Conservation (phyloP, 129 eudicot genomes). For the Dittrichia graveolens region DNA sequence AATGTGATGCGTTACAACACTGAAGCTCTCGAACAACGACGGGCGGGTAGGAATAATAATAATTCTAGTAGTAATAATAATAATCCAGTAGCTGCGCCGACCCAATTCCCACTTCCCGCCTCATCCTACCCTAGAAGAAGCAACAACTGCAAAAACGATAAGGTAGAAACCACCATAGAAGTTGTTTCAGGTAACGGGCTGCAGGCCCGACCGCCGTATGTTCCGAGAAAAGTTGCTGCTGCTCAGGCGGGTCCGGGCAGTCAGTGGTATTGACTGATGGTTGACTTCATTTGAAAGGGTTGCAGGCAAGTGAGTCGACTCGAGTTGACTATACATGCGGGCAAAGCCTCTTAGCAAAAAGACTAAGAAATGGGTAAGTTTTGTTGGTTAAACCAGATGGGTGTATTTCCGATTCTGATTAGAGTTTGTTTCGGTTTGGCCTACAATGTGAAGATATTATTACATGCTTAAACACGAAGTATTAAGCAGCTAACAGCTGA, state of each 20-base stretch:
- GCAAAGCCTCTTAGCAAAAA: too few relatives aligned
- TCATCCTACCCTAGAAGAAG: slow-evolving; percentile 74
- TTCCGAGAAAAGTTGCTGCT: slow-evolving; percentile 82
- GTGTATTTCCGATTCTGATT: too few relatives aligned
- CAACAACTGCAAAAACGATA: slow-evolving; percentile 59
- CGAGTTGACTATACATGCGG: too few relatives aligned
- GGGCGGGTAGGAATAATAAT: slow-evolving; percentile 60
- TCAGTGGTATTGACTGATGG: slow-evolving; percentile 76
- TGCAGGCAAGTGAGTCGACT: slow-evolving; percentile 12
- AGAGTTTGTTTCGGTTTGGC: slow-evolving; percentile 5
- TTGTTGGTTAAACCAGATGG: slow-evolving; percentile 19
- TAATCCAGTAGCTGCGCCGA: slow-evolving; percentile 60
- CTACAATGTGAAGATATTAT: slow-evolving; percentile 15
- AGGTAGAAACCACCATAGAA: slow-evolving; percentile 59
- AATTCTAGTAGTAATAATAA: too few relatives aligned
- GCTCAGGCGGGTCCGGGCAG: slow-evolving; percentile 78
- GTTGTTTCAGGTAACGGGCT: slow-evolving; percentile 61
- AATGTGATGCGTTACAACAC: slow-evolving; percentile 62
- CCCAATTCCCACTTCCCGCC: slow-evolving; percentile 67
- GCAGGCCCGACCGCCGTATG: slow-evolving; percentile 77
- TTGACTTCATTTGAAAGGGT: neutral
- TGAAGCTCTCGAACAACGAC: slow-evolving; percentile 70
- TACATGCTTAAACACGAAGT: slow-evolving; percentile 27
- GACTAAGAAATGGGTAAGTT: neutral
- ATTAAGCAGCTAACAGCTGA: slow-evolving; percentile 32